Evolutionary conservation across 2,329 filamentous ascomycete genomes (phyloP).

Genomic region (Ophiostoma triangulosporum): DNA sequence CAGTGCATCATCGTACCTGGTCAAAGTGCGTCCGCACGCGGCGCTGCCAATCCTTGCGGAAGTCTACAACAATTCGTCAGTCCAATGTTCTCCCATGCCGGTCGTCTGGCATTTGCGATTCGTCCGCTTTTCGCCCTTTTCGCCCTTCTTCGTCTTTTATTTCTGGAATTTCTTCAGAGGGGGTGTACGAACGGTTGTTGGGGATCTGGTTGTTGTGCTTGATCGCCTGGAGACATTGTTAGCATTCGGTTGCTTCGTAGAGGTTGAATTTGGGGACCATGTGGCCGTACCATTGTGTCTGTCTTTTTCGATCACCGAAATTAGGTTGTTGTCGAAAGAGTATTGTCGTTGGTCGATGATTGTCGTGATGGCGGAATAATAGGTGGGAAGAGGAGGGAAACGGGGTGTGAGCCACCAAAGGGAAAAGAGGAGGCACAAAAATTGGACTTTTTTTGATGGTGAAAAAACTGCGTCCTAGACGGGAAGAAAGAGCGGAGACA

Average conservation of each 20-base stretch:
- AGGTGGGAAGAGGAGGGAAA: constrained; percentile 8
- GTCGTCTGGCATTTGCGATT: neutral
- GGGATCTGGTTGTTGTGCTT: constrained; percentile 99
- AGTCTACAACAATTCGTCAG: constrained; percentile 47
- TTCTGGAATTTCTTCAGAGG: constrained; percentile 10
- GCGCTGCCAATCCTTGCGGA: constrained; percentile 99
- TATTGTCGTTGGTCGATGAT: constrained; percentile 5
- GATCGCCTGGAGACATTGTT: constrained; percentile 57
- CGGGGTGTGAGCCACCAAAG: neutral
- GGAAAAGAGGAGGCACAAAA: constrained; percentile 8
- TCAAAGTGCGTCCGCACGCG: constrained; percentile 99
- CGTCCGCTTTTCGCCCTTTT: neutral
- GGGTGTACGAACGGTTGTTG: constrained; percentile 66
- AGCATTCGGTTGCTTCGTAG: constrained; percentile 12
- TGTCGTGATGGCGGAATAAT: constrained; percentile 4
- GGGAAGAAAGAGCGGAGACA: neutral
- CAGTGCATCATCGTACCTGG: constrained; percentile 55
- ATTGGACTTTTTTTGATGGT: constrained; percentile 4
- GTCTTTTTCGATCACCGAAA: constrained; percentile 33
- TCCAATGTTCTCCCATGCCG: constrained; percentile 15
- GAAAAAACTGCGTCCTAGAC: constrained; percentile 6
- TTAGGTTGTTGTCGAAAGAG: constrained; percentile 7
- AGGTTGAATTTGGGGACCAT: neutral
- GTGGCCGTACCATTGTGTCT: constrained; percentile 37
- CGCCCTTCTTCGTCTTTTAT: neutral